Percentiles rank a stretch among this genome's conserved stretches.
Evolutionary conservation across 805 yeast species (phyloP).

Genomic region (Saccharomycopsis lassenensis): DNA sequence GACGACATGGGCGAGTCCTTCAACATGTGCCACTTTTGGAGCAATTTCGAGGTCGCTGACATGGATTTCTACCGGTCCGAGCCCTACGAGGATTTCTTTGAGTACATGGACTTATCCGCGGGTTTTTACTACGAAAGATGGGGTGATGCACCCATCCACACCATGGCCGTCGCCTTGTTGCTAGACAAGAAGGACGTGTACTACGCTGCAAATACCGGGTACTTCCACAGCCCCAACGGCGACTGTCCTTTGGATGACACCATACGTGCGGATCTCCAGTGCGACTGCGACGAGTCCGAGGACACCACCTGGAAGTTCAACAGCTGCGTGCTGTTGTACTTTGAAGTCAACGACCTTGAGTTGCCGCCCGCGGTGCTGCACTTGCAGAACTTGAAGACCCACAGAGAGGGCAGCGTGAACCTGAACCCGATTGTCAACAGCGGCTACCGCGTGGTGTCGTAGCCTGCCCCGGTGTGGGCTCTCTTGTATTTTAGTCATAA

Average conservation of each 20-base stretch:
- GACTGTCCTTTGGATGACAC: slow-evolving; percentile 48
- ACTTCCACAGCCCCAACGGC: slow-evolving; percentile 43
- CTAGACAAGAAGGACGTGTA: slow-evolving; percentile 23
- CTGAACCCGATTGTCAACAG: slow-evolving; percentile 16
- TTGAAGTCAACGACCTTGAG: slow-evolving; percentile 24
- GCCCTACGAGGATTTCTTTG: slow-evolving; percentile 35
- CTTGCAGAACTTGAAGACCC: slow-evolving; percentile 12
- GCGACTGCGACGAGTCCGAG: slow-evolving; percentile 38
- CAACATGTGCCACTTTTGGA: slow-evolving; percentile 56
- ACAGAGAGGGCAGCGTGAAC: slow-evolving; percentile 8
- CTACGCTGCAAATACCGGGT: slow-evolving; percentile 41
- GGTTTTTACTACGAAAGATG: slow-evolving; percentile 52
- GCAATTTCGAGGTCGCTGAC: slow-evolving; percentile 49
- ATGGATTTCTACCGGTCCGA: slow-evolving; percentile 38
- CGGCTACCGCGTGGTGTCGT: no score
- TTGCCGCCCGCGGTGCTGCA: slow-evolving; percentile 23
- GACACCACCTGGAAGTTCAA: slow-evolving; percentile 41
- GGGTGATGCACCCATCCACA: slow-evolving; percentile 50
- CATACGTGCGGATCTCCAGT: slow-evolving; percentile 34
- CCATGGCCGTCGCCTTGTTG: slow-evolving; percentile 32
- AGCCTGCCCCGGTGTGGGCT: no score
- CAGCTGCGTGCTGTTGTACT: slow-evolving; percentile 40
- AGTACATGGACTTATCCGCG: slow-evolving; percentile 34
- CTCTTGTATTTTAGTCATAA: no score
- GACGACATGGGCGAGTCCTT: slow-evolving; percentile 33